phyloP scores from a whole-genome alignment of 139 green algal genomes.

The Mychonastes homosphaera region DNA sequence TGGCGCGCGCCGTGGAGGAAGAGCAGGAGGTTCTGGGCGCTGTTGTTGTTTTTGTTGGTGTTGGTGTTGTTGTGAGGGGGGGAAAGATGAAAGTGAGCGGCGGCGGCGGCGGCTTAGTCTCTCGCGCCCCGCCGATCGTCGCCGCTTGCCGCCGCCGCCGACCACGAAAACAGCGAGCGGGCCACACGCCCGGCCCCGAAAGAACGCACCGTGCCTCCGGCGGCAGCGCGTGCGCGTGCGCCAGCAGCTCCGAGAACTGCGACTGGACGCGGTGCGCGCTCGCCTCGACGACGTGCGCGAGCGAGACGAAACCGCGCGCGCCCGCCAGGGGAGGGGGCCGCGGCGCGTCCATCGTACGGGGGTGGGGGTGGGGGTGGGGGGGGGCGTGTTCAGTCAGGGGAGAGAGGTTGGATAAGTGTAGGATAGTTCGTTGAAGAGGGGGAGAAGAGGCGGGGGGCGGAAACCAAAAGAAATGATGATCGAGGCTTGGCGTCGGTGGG shows the following conservation, averaged over 20 bases:
- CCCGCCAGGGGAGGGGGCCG: no score
- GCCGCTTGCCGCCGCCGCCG: no score
- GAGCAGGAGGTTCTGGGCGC: conserved; percentile 3
- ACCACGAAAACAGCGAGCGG: no score
- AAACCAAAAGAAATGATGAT: no score
- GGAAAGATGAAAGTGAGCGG: not conserved
- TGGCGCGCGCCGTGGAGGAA: conserved; percentile 16
- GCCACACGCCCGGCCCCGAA: no score
- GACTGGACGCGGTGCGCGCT: conserved; percentile 6
- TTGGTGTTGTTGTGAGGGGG: not conserved
- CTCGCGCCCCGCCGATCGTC: not conserved
- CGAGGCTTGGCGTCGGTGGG: no score
- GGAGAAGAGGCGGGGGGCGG: no score
- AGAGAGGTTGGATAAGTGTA: no score
- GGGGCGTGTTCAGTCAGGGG: no score
- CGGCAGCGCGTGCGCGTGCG: not conserved
- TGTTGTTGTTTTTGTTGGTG: not conserved
- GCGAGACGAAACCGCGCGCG: not conserved
- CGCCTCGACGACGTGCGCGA: conserved; percentile 1
- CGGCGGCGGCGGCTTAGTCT: not conserved
- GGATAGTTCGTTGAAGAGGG: no score
- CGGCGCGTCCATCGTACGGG: no score
- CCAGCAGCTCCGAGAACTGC: not conserved
- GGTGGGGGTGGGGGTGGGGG: no score
- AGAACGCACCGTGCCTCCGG: conserved; percentile 4